Evolutionary conservation across 2,329 filamentous ascomycete species (phyloP).

Genomic region (Pestalotiopsis sp.): DNA sequence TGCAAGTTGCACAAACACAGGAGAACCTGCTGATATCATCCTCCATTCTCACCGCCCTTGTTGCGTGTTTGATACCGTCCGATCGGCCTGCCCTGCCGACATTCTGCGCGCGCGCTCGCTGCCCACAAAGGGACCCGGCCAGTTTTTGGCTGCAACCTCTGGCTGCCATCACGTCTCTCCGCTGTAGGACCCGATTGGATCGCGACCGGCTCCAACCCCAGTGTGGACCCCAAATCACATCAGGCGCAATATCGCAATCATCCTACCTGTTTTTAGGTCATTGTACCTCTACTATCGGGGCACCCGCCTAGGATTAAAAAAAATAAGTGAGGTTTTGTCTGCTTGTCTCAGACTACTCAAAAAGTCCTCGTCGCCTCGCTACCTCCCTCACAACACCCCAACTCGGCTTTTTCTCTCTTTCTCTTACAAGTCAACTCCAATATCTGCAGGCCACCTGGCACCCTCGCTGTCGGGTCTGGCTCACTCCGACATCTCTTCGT

Average conservation of each 20-base stretch:
- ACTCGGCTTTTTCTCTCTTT: not conserved
- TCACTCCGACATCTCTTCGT: not conserved
- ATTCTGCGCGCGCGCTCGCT: not conserved
- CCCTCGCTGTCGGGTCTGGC: not conserved
- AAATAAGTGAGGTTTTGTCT: not conserved
- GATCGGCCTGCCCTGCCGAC: not conserved
- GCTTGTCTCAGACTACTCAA: not conserved
- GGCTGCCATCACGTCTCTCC: slow-evolving; percentile 9
- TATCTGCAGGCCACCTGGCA: not conserved
- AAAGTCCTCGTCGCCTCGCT: not conserved
- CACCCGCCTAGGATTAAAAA: not conserved
- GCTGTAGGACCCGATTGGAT: slow-evolving; percentile 13
- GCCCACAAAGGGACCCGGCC: not conserved
- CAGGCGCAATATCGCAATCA: slow-evolving; percentile 6
- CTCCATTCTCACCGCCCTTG: not conserved
- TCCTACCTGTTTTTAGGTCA: not conserved
- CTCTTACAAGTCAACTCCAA: not conserved
- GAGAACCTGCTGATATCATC: not conserved
- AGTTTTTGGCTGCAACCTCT: not conserved
- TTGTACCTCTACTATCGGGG: not conserved
- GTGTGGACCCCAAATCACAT: slow-evolving; percentile 15
- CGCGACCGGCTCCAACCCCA: not conserved
- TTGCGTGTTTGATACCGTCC: not conserved
- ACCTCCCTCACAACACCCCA: not conserved
- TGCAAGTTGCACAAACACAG: not conserved